These are phyloP conservation scores for Haplographium delicatum DNA, from an alignment of 495 filamentous ascomycete genomes.

Conservation along the genomic window DNA sequence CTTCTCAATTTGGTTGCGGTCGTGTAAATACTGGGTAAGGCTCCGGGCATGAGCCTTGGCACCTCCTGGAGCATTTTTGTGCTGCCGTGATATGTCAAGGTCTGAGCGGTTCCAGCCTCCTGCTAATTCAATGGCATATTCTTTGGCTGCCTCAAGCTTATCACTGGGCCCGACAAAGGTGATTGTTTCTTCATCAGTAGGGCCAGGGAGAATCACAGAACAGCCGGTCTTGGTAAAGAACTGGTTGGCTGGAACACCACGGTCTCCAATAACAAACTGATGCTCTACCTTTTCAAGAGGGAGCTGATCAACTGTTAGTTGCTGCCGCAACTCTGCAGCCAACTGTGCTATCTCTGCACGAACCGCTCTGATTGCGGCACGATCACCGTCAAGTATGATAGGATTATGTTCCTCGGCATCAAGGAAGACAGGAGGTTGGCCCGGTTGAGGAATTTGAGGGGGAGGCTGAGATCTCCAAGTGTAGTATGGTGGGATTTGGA, in stretches of 20 bases:
- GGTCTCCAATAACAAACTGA: constrained; percentile 84
- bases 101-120: constrained; percentile 72
- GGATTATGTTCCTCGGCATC: constrained; percentile 58
- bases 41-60: constrained; percentile 73
- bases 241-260: constrained; percentile 69
- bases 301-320: constrained; percentile 66
- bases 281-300: constrained; percentile 74
- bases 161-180: constrained; percentile 77
- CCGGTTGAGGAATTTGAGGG: constrained; percentile 56
- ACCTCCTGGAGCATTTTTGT: constrained; percentile 65
- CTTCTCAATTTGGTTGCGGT: constrained; percentile 68
- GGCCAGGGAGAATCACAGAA: constrained; percentile 71
- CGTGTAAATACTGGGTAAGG: constrained; percentile 74
- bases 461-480: constrained; percentile 65
- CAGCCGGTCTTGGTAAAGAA: constrained; percentile 91
- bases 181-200: constrained; percentile 69
- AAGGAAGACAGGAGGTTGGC: constrained; percentile 59
- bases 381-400: constrained; percentile 84
- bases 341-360: constrained; percentile 72
- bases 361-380: constrained; percentile 71
- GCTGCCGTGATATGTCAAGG: constrained; percentile 71
- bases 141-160: constrained; percentile 63
- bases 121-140: constrained; percentile 77
- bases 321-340: constrained; percentile 62
- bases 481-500: constrained; percentile 76